Conservation (phyloP, 345 rosid genomes). For the Citrus glauca region DNA sequence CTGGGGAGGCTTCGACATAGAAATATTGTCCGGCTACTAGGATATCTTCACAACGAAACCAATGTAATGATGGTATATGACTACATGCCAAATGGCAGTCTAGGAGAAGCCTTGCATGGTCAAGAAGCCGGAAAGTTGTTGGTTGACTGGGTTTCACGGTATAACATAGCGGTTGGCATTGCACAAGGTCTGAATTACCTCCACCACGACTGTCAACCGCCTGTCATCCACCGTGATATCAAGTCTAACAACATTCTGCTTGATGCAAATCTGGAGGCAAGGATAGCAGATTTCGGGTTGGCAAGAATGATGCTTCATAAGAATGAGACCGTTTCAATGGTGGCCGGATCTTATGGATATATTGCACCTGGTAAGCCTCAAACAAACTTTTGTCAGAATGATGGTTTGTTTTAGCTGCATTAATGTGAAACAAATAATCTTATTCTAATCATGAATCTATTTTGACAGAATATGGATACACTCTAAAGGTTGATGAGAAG, state of each 20-base stretch:
- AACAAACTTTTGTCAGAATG: neutral
- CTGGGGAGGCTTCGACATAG: slow-evolving; percentile 79
- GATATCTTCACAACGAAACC: slow-evolving; percentile 78
- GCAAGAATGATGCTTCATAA: slow-evolving; percentile 82
- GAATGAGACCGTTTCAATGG: slow-evolving; percentile 87
- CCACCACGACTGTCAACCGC: slow-evolving; percentile 80
- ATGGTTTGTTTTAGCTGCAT: neutral
- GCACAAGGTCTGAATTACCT: slow-evolving; percentile 87
- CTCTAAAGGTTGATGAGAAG: slow-evolving; percentile 80
- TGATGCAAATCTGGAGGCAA: slow-evolving; percentile 64
- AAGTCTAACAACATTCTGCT: slow-evolving; percentile 86
- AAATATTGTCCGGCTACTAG: slow-evolving; percentile 71
- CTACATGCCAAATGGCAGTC: slow-evolving; percentile 83
- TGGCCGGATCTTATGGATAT: slow-evolving; percentile 90
- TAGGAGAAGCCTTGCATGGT: slow-evolving; percentile 73
- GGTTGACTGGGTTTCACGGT: slow-evolving; percentile 88
- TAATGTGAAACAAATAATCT: neutral
- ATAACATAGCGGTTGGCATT: slow-evolving; percentile 79
- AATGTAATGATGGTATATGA: slow-evolving; percentile 78
- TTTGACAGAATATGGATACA: slow-evolving; percentile 76
- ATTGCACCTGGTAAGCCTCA: slow-evolving; percentile 69
- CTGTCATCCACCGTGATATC: slow-evolving; percentile 87
- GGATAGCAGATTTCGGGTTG: slow-evolving; percentile 87
- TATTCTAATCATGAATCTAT: neutral
- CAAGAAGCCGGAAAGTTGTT: slow-evolving; percentile 55